These are phyloP conservation scores for Trichoderma lentiforme DNA, from an alignment of 2,329 filamentous ascomycete genomes.

Conservation along the genomic window DNA sequence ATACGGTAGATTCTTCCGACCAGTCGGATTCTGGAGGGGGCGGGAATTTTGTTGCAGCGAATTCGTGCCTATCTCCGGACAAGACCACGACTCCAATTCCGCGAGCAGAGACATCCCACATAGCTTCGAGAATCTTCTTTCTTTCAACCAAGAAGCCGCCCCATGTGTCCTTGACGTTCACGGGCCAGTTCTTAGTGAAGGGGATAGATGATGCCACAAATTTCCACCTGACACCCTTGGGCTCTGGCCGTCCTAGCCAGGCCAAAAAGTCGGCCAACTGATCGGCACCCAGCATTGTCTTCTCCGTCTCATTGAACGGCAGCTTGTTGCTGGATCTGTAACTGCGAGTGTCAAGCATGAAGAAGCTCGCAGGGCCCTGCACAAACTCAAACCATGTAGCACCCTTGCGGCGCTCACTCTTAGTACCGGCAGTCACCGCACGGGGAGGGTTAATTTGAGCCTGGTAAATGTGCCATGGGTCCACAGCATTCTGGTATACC, in stretches of 20 bases:
- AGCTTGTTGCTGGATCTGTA: conserved; percentile 70
- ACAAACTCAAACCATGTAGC: conserved; percentile 86
- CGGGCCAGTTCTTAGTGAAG: conserved; percentile 96
- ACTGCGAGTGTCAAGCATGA: conserved; percentile 87
- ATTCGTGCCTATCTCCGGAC: conserved; percentile 94
- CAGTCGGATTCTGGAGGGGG: conserved; percentile 60
- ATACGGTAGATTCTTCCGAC: conserved; percentile 63
- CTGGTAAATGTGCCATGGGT: conserved; percentile 86
- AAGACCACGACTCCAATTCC: conserved; percentile 78
- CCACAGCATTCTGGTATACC: conserved; percentile 73
- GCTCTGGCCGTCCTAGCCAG: conserved; percentile 71
- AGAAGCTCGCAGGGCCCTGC: conserved; percentile 89
- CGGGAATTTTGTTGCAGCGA: conserved; percentile 79
- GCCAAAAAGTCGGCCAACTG: conserved; percentile 77
- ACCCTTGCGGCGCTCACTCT: conserved; percentile 40
- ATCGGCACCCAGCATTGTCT: conserved; percentile 80
- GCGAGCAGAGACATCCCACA: conserved; percentile 80
- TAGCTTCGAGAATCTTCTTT: conserved; percentile 74
- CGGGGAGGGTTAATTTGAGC: conserved; percentile 76
- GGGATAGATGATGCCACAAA: conserved; percentile 86
- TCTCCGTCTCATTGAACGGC: conserved; percentile 59
- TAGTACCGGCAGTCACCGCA: conserved; percentile 48
- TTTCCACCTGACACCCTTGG: conserved; percentile 84
- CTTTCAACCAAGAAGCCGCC: conserved; percentile 85
- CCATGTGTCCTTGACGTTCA: conserved; percentile 89